phyloP scores from a whole-genome alignment of 2,329 filamentous ascomycete genomes.

The Arachnopeziza araneosa region DNA sequence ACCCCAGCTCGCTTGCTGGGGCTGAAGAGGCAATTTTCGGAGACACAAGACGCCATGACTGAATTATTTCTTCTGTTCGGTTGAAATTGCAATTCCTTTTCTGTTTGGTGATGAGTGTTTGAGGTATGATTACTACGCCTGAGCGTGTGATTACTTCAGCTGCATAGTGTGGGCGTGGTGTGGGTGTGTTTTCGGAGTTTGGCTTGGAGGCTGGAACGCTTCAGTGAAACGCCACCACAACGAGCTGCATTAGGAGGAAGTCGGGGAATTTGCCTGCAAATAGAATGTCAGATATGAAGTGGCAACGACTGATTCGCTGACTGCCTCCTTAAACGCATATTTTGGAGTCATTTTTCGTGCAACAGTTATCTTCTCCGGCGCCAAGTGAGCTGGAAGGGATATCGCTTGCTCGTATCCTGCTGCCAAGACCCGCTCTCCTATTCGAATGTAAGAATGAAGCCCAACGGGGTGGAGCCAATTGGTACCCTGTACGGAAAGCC shows the following conservation, averaged over 20 bases:
- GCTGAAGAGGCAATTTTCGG: not conserved
- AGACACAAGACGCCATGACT: not conserved
- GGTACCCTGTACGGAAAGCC: no score
- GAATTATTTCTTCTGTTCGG: not conserved
- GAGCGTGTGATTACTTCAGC: no score
- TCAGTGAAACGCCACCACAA: no score
- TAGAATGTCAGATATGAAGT: not conserved
- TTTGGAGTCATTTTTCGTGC: no score
- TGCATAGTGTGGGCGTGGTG: not conserved
- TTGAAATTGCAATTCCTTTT: not conserved
- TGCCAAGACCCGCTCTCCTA: no score
- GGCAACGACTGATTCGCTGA: not conserved
- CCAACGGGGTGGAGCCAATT: no score
- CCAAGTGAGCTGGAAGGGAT: not conserved
- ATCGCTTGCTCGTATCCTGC: no score
- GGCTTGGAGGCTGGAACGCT: not conserved
- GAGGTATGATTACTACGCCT: no score
- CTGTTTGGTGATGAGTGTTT: no score
- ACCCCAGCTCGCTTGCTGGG: not conserved
- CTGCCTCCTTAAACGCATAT: no score
- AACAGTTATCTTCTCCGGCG: not conserved
- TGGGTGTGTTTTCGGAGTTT: not conserved
- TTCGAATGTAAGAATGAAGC: no score
- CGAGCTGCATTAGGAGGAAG: not conserved
- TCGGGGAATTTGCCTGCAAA: not conserved